Base-by-base conservation (phyloP, 495 filamentous ascomycete genomes). In the Aspergillus cristatus region DNA sequence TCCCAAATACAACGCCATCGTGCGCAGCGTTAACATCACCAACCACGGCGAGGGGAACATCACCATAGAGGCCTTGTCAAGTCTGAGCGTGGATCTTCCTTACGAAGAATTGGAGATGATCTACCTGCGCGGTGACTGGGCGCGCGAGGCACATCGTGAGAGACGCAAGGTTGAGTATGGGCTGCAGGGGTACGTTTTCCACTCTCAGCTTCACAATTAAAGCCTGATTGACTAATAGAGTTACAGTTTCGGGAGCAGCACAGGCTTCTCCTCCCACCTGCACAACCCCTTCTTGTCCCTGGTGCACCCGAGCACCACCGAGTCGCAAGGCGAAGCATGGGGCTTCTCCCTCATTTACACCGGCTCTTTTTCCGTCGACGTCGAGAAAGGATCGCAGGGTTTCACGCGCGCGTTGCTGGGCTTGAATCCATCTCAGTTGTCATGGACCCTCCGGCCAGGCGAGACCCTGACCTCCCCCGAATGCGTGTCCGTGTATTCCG, bases 281-380 rank as follows among this genome's bases (percentile, higher is more conserved):
- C 68, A 74, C 37, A 75, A 75, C 31, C 72, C 72, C 1, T 75
- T 76, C 49, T 42, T 75, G 20, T 62, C 70, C 0, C 50, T 76
- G 3, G 58, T 67, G 6, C 54, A 68, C 18, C 67, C 72, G 0
- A 58, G 57, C 8, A 67, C 70, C 3, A 75, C 72, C 5, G 71
- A 76, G 34, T 67, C 65, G 1, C 57, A 56, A 11, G 73, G 71
- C 3, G 58, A 73, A 16, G 70, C 64, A 7, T 75, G 68, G 51
- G 73, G 70, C 0, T 76, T 75, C 47, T 71, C 70, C 7, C 62
- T 75, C 6, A 49, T 77, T 14, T 75, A 74, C 47, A 68, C 64
- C 0, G 72, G 71, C 7, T 72, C 68, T 0, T 75, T 73, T 50
- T 50, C 64, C 6, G 63, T 65, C 3, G 56, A 66, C 12, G 66